Evolutionary conservation across 1,284 basidiomycete genomes (phyloP).

Genomic region (Golubevia pallescens): DNA sequence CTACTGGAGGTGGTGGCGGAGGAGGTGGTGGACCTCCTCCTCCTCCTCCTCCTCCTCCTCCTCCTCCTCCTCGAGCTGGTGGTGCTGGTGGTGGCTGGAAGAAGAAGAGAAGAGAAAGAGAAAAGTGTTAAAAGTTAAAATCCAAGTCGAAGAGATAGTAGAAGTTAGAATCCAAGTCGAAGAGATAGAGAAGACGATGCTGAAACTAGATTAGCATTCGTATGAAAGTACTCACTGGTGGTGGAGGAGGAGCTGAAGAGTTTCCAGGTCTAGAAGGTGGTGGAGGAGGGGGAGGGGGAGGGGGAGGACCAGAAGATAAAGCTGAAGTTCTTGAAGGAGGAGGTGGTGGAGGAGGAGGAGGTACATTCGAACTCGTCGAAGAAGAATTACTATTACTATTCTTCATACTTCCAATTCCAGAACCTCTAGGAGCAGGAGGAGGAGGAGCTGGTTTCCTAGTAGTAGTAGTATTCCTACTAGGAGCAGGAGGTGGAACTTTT

Average conservation of each 20-base stretch:
- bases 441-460: conserved; percentile 50
- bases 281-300: conserved; percentile 61
- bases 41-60: conserved; percentile 8
- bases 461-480: conserved; percentile 37
- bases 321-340: conserved; percentile 64
- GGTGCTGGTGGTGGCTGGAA: conserved; percentile 39
- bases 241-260: conserved; percentile 55
- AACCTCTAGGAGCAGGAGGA: conserved; percentile 25
- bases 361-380: conserved; percentile 12
- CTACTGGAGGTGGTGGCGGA: conserved; percentile 11
- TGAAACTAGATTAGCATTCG: not conserved
- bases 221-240: conserved; percentile 49
- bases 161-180: conserved; percentile 12
- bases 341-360: conserved; percentile 64
- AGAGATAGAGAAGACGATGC: conserved; percentile 16
- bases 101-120: conserved; percentile 16
- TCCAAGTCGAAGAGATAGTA: conserved; percentile 18
- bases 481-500: conserved; percentile 70
- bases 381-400: not conserved
- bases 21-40: conserved; percentile 12
- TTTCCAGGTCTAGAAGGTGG: conserved; percentile 39
- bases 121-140: conserved; percentile 8
- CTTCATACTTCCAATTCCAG: not conserved
- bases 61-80: conserved; percentile 9
- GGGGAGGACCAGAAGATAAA: conserved; percentile 57